A percentile compares a stretch with the other conserved stretches of the same genome.
phyloP scores from a whole-genome alignment of 352 stramenopile genomes.

The Peronosclerospora sorghi region DNA sequence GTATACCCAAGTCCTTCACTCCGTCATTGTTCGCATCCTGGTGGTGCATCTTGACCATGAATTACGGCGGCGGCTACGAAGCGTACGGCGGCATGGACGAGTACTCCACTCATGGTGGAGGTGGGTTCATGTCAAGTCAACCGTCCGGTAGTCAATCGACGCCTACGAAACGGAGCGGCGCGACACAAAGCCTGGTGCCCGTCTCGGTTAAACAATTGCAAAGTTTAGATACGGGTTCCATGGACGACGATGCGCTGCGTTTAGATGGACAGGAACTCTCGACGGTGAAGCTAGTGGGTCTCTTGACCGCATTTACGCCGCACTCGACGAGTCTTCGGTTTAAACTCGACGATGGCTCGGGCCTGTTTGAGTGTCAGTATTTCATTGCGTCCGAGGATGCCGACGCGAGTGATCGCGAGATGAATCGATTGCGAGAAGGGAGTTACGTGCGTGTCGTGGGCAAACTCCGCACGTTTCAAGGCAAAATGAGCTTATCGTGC shows the following conservation, averaged over 20 bases:
- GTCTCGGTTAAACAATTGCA: constrained; percentile 86
- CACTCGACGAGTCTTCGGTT: constrained; percentile 89
- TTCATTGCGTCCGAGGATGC: constrained; percentile 85
- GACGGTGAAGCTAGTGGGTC: constrained; percentile 84
- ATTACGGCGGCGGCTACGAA: constrained; percentile 58
- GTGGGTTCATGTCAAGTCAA: constrained; percentile 66
- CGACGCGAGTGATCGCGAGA: constrained; percentile 48
- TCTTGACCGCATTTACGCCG: constrained; percentile 64
- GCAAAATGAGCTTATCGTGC: constrained; percentile 78
- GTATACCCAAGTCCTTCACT: too few species aligned
- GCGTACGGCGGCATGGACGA: constrained; percentile 66
- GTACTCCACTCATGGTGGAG: constrained; percentile 30
- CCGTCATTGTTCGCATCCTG: too few species aligned
- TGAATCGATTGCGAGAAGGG: constrained; percentile 54
- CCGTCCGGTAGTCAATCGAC: constrained; percentile 35
- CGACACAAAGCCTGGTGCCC: constrained; percentile 85
- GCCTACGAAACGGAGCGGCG: constrained; percentile 34
- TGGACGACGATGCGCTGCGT: constrained; percentile 52
- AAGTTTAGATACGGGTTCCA: constrained; percentile 14
- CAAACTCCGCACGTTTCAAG: constrained; percentile 88
- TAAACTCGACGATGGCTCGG: constrained; percentile 91
- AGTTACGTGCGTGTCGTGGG: constrained; percentile 87
- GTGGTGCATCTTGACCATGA: too few species aligned
- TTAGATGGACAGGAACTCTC: constrained; percentile 86
- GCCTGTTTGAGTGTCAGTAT: constrained; percentile 84